phyloP scores from a whole-genome alignment of 106 monocot genomes.

The Dendrobium catenatum region DNA sequence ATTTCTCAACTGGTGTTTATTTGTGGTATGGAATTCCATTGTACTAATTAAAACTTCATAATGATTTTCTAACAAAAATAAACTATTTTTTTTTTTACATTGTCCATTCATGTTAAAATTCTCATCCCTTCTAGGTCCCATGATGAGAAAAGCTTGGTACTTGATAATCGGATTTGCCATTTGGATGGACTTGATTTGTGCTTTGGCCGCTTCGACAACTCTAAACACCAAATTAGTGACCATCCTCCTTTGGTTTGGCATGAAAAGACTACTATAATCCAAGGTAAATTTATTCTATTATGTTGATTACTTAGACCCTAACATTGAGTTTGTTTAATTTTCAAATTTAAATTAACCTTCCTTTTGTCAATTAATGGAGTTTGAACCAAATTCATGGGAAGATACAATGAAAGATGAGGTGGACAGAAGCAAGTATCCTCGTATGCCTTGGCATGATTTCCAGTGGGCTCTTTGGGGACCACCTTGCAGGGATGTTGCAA shows the following conservation, averaged over 20 bases:
- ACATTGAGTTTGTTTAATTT: neutral
- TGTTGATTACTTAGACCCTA: neutral
- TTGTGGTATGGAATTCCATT: constrained; percentile 54
- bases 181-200: constrained; percentile 96
- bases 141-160: constrained; percentile 98
- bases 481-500: constrained; percentile 89
- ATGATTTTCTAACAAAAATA: constrained; percentile 4
- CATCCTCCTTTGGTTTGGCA: constrained; percentile 76
- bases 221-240: constrained; percentile 75
- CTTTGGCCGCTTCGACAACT: constrained; percentile 97
- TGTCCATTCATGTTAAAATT: neutral
- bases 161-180: constrained; percentile 87
- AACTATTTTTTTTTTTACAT: neutral
- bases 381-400: constrained; percentile 99
- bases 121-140: constrained; percentile 66
- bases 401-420: constrained; percentile 92
- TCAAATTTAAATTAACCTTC: neutral
- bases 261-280: constrained; percentile 99
- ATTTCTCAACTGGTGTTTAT: constrained; percentile 89
- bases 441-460: constrained; percentile 99
- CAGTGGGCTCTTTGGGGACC: constrained; percentile 98
- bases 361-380: constrained; percentile 37
- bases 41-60: neutral
- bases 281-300: constrained; percentile 37
- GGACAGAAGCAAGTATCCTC: constrained; percentile 82